Conservation (phyloP, 2,329 filamentous ascomycete species). For the Ascochyta fabae region DNA sequence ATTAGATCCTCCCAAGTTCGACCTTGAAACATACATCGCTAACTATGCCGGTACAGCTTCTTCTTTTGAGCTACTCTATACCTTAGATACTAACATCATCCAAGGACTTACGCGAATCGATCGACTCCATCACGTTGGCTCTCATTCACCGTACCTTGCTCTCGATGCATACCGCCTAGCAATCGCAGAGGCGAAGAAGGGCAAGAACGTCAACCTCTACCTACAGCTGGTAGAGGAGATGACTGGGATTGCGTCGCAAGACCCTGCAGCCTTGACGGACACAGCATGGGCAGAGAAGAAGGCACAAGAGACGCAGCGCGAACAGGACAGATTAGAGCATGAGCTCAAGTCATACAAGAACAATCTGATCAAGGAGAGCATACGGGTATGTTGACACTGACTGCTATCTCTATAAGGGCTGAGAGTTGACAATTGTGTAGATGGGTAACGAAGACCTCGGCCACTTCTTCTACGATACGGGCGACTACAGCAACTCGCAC, state of each 20-base stretch:
- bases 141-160: constrained; percentile 75
- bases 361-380: constrained; percentile 96
- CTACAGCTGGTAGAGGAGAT: constrained; percentile 71
- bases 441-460: constrained; percentile 96
- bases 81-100: background rate
- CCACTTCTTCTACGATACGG: constrained; percentile 78
- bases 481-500: constrained; percentile 73
- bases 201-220: constrained; percentile 76
- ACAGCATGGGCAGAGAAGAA: constrained; percentile 75
- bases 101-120: constrained; percentile 81
- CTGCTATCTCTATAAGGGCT: background rate
- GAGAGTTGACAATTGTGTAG: constrained; percentile 54
- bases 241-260: constrained; percentile 66
- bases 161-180: constrained; percentile 82
- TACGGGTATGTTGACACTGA: constrained; percentile 67
- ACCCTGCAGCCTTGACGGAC: constrained; percentile 72
- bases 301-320: constrained; percentile 69
- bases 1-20: constrained; percentile 81
- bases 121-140: constrained; percentile 82
- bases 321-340: constrained; percentile 77
- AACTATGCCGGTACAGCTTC: constrained; percentile 78
- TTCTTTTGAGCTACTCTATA: background rate
- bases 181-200: constrained; percentile 75
- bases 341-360: constrained; percentile 95
- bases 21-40: constrained; percentile 86